Percentiles rank a stretch among this genome's conserved stretches.
phyloP scores from a whole-genome alignment of 164 flowering plant genomes.

The Aristolochia contorta region DNA sequence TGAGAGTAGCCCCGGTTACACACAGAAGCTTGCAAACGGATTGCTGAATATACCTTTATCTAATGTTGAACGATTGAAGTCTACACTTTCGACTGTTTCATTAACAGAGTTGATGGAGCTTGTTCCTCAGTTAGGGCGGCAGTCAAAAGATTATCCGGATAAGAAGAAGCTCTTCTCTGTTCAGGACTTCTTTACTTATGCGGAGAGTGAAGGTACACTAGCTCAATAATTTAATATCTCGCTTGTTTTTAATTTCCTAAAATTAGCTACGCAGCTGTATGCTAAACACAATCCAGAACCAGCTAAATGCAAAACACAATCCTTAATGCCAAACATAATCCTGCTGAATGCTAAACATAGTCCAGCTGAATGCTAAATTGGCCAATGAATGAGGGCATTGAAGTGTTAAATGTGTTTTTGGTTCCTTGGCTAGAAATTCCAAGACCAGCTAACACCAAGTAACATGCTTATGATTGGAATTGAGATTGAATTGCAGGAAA shows the following conservation, averaged over 20 bases:
- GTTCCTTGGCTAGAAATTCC: no score
- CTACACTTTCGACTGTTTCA: constrained; percentile 73
- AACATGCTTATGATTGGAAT: no score
- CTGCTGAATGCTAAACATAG: no score
- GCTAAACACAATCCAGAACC: no score
- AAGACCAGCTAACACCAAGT: no score
- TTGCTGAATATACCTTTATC: constrained; percentile 83
- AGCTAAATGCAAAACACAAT: no score
- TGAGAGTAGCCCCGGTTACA: constrained; percentile 29
- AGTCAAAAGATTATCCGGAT: constrained; percentile 74
- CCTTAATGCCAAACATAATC: no score
- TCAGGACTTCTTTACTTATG: constrained; percentile 89
- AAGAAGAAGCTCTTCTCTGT: constrained; percentile 86
- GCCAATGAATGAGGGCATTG: no score
- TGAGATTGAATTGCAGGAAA: no score
- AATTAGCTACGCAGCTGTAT: background rate
- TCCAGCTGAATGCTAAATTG: no score
- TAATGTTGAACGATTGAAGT: constrained; percentile 81
- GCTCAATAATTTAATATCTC: background rate
- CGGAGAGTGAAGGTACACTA: constrained; percentile 82
- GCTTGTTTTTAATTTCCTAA: background rate
- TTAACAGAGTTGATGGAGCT: constrained; percentile 81
- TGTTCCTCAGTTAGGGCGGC: constrained; percentile 55
- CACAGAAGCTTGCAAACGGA: constrained; percentile 56
- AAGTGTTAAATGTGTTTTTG: no score